Conservation (phyloP, 495 filamentous ascomycete species). For the Aspergillus conjunctus region DNA sequence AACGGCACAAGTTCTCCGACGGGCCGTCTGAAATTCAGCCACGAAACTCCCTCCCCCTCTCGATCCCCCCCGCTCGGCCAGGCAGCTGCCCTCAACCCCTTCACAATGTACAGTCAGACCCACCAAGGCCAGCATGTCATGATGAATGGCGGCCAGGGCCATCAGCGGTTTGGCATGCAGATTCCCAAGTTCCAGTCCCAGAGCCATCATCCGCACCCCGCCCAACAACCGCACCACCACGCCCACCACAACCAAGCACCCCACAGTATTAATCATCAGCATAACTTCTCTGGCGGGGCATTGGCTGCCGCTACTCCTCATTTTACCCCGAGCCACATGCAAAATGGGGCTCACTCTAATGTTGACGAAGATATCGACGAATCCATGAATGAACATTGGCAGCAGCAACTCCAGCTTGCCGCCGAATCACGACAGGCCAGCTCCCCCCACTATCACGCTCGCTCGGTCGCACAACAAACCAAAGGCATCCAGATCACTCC, state of each 20-base stretch:
- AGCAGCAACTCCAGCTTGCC: constrained; percentile 77
- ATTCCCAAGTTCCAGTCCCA: constrained; percentile 74
- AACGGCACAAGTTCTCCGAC: constrained; percentile 58
- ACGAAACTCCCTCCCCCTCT: constrained; percentile 69
- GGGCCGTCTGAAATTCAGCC: constrained; percentile 50
- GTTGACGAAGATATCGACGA: constrained; percentile 60
- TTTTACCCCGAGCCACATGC: constrained; percentile 70
- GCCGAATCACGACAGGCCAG: constrained; percentile 68
- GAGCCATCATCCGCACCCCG: constrained; percentile 69
- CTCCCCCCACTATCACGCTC: constrained; percentile 67
- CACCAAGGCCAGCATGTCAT: constrained; percentile 82
- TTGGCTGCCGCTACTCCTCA: constrained; percentile 72
- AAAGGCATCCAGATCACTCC: constrained; percentile 61
- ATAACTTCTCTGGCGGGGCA: constrained; percentile 74
- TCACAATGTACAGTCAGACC: constrained; percentile 79
- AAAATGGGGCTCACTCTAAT: constrained; percentile 69
- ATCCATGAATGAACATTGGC: constrained; percentile 81
- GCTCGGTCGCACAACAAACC: constrained; percentile 57
- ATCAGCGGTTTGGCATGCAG: constrained; percentile 65
- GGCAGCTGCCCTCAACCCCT: constrained; percentile 63
- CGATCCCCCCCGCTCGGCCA: constrained; percentile 68
- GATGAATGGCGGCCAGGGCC: constrained; percentile 65
- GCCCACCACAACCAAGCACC: constrained; percentile 70
- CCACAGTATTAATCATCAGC: constrained; percentile 72
- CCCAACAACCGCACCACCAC: constrained; percentile 75